Evolutionary conservation across 2,329 filamentous ascomycete genomes (phyloP), one percentile per base, ranked within the genome.

Genomic region (Aspergillus niger): DNA sequence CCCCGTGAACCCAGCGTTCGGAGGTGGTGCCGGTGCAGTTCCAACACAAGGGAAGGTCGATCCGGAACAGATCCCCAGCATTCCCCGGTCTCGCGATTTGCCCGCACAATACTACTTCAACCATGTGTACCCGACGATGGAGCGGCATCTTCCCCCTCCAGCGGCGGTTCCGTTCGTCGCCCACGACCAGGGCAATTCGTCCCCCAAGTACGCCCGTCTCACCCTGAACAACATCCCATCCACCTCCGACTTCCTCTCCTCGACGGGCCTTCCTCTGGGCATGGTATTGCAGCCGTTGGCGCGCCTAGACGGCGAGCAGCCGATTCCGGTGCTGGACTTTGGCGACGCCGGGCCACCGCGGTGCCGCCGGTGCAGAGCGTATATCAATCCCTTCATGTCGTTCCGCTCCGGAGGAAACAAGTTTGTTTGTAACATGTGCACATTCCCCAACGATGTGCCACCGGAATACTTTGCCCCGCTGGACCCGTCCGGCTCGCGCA

Each of bases 341-440:
- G 95, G 95, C 52, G 92, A 97, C 44, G 80, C 81, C 41, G 95
- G 95, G 0, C 95, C 95, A 43, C 95, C 95, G 22, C 86, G 95
- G 75, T 99, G 95, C 78, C 87, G 91, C 70, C 85, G 95, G 79
- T 99, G 95, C 81, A 86, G 95, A 73, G 90, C 94, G 13, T 99
- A 99, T 78, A 96, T 99, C 79, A 99, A 99, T 73, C 95, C 95
- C 1, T 99, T 99, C 75, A 98, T 99, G 95, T 91, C 93, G 73
- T 99, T 99, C 83, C 86, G 90, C 61, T 89, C 90, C 15, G 94
- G 94, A 39, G 95, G 95, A 59, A 97, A 94, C 79, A 97, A 96
- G 75, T 96, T 97, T 74, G 92, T 97, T 55, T 99, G 95, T 81
- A 99, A 99, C 73, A 91, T 99, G 79, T 99, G 95, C 80, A 95